Evolutionary conservation across 73 alveolate genomes (phyloP), one percentile per base, ranked within the genome.

Genomic region (Breviolum minutum): DNA sequence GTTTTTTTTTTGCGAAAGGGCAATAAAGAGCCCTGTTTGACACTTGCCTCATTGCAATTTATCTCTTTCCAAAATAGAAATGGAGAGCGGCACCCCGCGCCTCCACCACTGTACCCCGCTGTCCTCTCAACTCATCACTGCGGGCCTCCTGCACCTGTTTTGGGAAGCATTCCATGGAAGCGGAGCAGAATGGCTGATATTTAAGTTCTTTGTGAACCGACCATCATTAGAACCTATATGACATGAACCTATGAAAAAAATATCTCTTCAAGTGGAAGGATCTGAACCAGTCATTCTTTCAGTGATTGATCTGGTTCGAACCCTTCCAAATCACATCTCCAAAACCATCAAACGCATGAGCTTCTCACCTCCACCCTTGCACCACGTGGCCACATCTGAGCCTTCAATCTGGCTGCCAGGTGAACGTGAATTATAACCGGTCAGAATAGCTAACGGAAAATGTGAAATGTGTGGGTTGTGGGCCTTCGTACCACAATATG

Each of bases 21-120:
- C 54, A 40, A 68, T 22, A 68, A 68, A 17, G n/a, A 6, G 17
- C 17, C 17, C 77, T 68, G 24, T 14, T 68, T 22, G 17, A 17
- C 77, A 68, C 77, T 68, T 68, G 54, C 54, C 54, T 40, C 54
- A 40, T 40, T 40, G 77, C 77, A 68, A 68, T 17, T 14, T 17
- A 14, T 68, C n/a, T 17, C 77, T 17, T 68, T 68, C 77, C 17
- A 68, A 22, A 14, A 68, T 22, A 68, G 24, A 68, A 68, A 22
- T 6, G 4, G 4, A 0, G 77, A 40, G 54, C 3, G 54, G 54
- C 54, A 40, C 54, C 54, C 54, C 88, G 40, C 63, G 32, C 98
- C 98, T 92, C 98, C 69, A 92, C 98, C 12, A 92, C 73, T 22
- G 86, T 92, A 68, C 98, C 98, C 17, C 98, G 98, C 89, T 92